Conservation (phyloP, 805 yeast species). For the Torulaspora gathmanii region DNA sequence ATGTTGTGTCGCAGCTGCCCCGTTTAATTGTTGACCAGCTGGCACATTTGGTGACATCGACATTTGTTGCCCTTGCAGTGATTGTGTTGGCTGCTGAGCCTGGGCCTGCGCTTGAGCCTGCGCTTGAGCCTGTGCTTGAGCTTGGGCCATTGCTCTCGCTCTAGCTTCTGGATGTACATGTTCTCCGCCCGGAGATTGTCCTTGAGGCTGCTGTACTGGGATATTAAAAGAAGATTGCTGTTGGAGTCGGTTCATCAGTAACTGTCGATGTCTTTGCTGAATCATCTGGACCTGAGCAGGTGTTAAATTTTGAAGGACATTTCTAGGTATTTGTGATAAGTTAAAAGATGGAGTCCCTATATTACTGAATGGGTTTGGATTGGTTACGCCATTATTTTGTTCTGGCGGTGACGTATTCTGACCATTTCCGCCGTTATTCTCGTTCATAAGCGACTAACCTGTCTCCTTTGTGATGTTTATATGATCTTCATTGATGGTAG, state of each 20-base stretch:
- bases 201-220: slow-evolving; percentile 13
- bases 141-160: slow-evolving; percentile 7
- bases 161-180: neutral
- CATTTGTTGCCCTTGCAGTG: slow-evolving; percentile 5
- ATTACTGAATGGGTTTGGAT: slow-evolving; percentile 27
- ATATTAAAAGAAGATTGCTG: slow-evolving; percentile 15
- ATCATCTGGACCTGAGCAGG: slow-evolving; percentile 34
- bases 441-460: slow-evolving; percentile 5
- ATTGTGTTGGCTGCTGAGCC: slow-evolving; percentile 9
- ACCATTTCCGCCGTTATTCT: slow-evolving; percentile 5
- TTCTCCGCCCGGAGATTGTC: slow-evolving; percentile 5
- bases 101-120: slow-evolving; percentile 5
- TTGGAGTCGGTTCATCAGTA: slow-evolving; percentile 29
- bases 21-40: neutral
- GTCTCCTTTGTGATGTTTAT: neutral
- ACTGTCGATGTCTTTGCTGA: slow-evolving; percentile 35
- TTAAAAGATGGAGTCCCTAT: slow-evolving; percentile 36
- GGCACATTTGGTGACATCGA: slow-evolving; percentile 3
- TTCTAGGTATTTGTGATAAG: slow-evolving; percentile 33
- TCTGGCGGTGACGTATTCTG: slow-evolving; percentile 1
- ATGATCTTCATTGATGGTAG: neutral
- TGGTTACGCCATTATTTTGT: slow-evolving; percentile 4
- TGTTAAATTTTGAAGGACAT: slow-evolving; percentile 31
- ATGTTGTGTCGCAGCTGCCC: slow-evolving; percentile 2
- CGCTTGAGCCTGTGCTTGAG: slow-evolving; percentile 6